Conservation (phyloP, 495 filamentous ascomycete genomes). For the Penicillium herquei region DNA sequence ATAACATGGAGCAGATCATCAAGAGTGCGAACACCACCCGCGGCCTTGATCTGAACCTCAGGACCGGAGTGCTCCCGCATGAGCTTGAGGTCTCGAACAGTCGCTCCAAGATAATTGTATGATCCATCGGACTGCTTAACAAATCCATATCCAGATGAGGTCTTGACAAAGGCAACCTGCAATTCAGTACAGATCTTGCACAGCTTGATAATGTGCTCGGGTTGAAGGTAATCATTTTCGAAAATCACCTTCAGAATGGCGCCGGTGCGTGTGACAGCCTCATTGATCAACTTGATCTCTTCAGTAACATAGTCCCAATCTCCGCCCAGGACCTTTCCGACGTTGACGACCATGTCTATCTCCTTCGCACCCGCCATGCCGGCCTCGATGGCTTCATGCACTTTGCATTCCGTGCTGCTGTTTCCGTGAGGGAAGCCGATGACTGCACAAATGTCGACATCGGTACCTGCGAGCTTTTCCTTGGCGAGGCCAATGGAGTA, state of each 20-base stretch:
- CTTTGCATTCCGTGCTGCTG: slow-evolving; percentile 52
- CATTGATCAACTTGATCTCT: slow-evolving; percentile 51
- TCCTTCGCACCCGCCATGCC: slow-evolving; percentile 47
- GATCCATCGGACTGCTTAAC: slow-evolving; percentile 49
- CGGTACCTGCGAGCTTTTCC: slow-evolving; percentile 41
- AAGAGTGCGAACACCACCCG: slow-evolving; percentile 48
- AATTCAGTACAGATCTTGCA: slow-evolving; percentile 51
- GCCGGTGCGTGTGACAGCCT: slow-evolving; percentile 34
- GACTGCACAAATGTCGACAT: slow-evolving; percentile 53
- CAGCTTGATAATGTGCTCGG: slow-evolving; percentile 45
- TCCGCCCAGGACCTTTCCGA: slow-evolving; percentile 52
- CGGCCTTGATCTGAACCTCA: slow-evolving; percentile 54
- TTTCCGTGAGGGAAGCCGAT: slow-evolving; percentile 61
- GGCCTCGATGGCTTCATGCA: slow-evolving; percentile 49
- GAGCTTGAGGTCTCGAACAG: slow-evolving; percentile 46
- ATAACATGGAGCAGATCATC: slow-evolving; percentile 36
- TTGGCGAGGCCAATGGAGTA: slow-evolving; percentile 50
- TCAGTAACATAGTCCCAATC: slow-evolving; percentile 54
- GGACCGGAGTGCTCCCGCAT: slow-evolving; percentile 48
- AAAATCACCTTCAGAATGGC: slow-evolving; percentile 59
- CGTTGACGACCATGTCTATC: slow-evolving; percentile 60
- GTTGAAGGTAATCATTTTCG: slow-evolving; percentile 52
- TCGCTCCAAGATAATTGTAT: slow-evolving; percentile 53
- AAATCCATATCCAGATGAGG: slow-evolving; percentile 57
- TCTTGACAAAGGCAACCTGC: slow-evolving; percentile 56